Conservation (phyloP, 2,329 filamentous ascomycete species). For the Cladosporium sp. region DNA sequence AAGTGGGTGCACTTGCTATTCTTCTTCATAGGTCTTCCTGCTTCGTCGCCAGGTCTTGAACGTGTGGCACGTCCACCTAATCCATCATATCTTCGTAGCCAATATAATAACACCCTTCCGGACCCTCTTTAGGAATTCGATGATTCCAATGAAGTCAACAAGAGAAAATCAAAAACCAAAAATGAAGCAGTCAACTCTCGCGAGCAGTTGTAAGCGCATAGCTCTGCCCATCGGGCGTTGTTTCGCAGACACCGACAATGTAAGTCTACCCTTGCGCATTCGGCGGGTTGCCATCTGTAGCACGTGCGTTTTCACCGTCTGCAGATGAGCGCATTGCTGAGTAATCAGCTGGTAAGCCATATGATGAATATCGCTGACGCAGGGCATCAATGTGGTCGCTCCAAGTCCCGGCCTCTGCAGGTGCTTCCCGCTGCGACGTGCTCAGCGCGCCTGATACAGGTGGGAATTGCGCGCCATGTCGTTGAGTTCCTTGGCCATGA, state of each 20-base stretch:
- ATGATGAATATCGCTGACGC: constrained; percentile 23
- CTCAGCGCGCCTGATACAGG: background rate
- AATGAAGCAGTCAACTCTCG: too few relatives aligned
- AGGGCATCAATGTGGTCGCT: constrained; percentile 17
- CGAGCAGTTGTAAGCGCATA: background rate
- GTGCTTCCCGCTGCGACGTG: background rate
- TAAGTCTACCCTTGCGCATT: background rate
- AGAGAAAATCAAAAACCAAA: too few relatives aligned
- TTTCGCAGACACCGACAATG: background rate
- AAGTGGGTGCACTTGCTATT: too few relatives aligned
- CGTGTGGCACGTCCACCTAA: too few relatives aligned
- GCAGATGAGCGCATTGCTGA: constrained; percentile 1
- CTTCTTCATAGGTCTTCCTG: too few relatives aligned
- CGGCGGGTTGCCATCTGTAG: constrained; percentile 9
- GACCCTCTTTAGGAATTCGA: too few relatives aligned
- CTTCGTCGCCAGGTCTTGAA: too few relatives aligned
- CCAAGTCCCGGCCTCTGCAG: background rate
- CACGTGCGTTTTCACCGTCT: constrained; percentile 7
- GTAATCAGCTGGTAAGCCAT: constrained; percentile 24
- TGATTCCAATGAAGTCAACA: too few relatives aligned
- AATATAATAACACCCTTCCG: background rate
- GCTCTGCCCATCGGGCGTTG: background rate
- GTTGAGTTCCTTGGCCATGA: constrained; percentile 24
- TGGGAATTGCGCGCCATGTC: constrained; percentile 11
- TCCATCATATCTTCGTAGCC: too few relatives aligned